Conservation (phyloP, 2,329 filamentous ascomycete species). For the Ceratocystiopsis sp. region DNA sequence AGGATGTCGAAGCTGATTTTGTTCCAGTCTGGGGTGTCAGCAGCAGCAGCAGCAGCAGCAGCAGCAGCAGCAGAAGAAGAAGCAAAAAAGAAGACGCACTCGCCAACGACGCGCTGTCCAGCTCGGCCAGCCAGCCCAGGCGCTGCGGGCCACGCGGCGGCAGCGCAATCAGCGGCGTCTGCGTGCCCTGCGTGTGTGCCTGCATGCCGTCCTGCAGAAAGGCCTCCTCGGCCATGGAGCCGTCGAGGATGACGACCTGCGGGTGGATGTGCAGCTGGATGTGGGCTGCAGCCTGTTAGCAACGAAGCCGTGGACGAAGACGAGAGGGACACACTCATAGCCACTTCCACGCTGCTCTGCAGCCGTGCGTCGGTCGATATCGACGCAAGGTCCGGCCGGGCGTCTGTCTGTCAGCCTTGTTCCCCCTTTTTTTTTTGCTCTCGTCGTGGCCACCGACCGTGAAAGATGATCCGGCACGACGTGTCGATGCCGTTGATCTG, state of each 20-base stretch:
- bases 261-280: slow-evolving; percentile 61
- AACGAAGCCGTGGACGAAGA: background rate
- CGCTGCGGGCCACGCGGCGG: slow-evolving; percentile 44
- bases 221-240: slow-evolving; percentile 44
- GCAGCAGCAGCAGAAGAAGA: background rate
- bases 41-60: slow-evolving; percentile 7
- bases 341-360: slow-evolving; percentile 43
- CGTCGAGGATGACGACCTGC: slow-evolving; percentile 59
- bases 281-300: slow-evolving; percentile 29
- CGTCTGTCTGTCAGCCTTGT: slow-evolving; percentile 34
- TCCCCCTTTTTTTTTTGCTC: no score
- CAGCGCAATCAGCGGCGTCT: slow-evolving; percentile 56
- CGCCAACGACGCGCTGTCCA: slow-evolving; percentile 55
- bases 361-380: slow-evolving; percentile 56
- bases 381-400: slow-evolving; percentile 53
- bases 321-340: slow-evolving; percentile 33
- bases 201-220: slow-evolving; percentile 49
- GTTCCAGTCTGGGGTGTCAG: slow-evolving; percentile 49
- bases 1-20: slow-evolving; percentile 64
- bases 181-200: slow-evolving; percentile 31
- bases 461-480: slow-evolving; percentile 46
- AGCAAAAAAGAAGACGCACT: slow-evolving; percentile 25
- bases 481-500: slow-evolving; percentile 64
- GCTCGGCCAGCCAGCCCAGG: slow-evolving; percentile 59
- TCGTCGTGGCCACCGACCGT: slow-evolving; percentile 22